These are phyloP conservation scores for Chrysanthemum seticuspe DNA, from an alignment of 129 eudicot species.

Conservation along the genomic window DNA sequence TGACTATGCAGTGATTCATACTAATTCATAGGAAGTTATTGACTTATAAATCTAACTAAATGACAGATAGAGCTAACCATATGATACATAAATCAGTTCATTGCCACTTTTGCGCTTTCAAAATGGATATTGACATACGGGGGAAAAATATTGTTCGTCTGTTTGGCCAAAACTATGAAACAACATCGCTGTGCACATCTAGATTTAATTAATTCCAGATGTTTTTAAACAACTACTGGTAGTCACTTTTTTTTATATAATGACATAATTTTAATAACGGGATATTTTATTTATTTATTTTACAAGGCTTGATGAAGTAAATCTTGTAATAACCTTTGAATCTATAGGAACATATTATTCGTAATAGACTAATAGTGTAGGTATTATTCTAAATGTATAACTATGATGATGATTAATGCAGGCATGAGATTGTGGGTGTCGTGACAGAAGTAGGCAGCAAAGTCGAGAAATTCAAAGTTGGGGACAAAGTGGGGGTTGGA, in stretches of 20 bases:
- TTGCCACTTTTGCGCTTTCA: no score
- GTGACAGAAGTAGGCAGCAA: conserved; percentile 53
- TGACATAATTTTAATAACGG: no score
- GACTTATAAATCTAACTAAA: no score
- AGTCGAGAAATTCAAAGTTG: conserved; percentile 49
- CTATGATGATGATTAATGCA: conserved; percentile 21
- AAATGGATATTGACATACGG: no score
- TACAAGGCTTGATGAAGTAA: no score
- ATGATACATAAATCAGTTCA: no score
- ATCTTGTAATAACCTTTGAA: no score
- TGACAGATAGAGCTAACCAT: no score
- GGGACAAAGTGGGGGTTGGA: conserved; percentile 66
- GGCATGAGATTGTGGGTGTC: conserved; percentile 60
- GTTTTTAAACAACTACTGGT: background rate
- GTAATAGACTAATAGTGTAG: no score
- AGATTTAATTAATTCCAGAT: background rate
- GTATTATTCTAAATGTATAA: background rate
- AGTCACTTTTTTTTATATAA: no score
- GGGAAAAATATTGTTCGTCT: background rate
- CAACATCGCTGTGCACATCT: background rate
- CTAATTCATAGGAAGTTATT: no score
- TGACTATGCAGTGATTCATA: no score
- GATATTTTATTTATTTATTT: background rate
- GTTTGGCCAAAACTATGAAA: background rate
- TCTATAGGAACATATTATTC: background rate